A percentile compares a stretch with the other conserved stretches of the same genome.
Evolutionary conservation across 1,284 basidiomycete species (phyloP).

Genomic region (Earliella scabrosa): DNA sequence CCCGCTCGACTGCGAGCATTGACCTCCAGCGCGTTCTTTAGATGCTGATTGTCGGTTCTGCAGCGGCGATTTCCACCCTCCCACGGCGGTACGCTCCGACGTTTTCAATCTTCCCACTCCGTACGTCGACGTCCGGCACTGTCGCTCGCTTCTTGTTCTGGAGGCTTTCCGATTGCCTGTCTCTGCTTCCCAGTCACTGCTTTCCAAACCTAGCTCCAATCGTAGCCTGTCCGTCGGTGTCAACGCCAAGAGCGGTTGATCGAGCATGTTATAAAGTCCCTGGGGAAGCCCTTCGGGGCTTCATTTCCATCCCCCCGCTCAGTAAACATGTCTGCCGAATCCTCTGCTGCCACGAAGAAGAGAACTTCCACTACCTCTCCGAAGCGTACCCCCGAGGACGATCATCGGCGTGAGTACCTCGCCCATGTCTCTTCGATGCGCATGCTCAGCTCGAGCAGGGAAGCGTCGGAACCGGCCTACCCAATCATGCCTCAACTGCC

Average conservation of each 20-base stretch:
- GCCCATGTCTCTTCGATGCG: not conserved
- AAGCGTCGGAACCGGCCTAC: constrained; percentile 67
- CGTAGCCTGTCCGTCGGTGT: constrained; percentile 17
- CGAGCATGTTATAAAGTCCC: constrained; percentile 21
- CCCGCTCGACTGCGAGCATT: constrained; percentile 9
- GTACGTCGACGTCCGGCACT: constrained; percentile 21
- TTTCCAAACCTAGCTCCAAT: constrained; percentile 16
- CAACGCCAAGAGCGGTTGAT: constrained; percentile 20
- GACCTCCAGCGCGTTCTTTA: constrained; percentile 1
- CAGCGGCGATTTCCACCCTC: constrained; percentile 18
- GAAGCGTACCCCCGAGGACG: constrained; percentile 37
- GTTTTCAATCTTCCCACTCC: constrained; percentile 18
- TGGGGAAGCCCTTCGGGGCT: constrained; percentile 5
- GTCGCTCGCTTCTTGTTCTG: constrained; percentile 18
- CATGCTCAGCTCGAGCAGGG: constrained; percentile 22
- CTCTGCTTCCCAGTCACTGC: constrained; percentile 17
- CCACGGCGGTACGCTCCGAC: constrained; percentile 10
- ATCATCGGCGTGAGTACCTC: constrained; percentile 34
- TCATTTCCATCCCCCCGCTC: constrained; percentile 19
- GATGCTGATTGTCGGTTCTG: constrained; percentile 15
- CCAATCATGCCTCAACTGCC: constrained; percentile 69
- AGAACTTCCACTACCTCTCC: constrained; percentile 27
- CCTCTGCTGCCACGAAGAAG: constrained; percentile 33
- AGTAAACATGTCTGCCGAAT: constrained; percentile 32
- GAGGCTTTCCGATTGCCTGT: constrained; percentile 16